phyloP scores from a whole-genome alignment of 2,329 filamentous ascomycete genomes.

The Cephalotrichum gorgonifer region DNA sequence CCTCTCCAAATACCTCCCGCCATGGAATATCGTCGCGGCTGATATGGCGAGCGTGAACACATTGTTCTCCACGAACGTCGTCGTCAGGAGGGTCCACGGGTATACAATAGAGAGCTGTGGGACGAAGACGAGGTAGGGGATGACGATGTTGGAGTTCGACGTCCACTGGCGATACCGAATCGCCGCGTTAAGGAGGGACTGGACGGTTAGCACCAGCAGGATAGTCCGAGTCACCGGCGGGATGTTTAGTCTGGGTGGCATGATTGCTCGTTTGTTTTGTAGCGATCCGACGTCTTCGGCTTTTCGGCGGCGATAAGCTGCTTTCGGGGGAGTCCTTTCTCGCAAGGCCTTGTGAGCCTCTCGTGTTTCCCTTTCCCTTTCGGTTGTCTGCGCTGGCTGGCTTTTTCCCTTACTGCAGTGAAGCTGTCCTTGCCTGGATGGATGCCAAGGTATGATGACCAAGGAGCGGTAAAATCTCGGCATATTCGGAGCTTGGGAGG shows the following conservation, averaged over 20 bases:
- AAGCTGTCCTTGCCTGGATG: no score
- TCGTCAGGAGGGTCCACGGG: conserved; percentile 84
- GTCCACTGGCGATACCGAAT: conserved; percentile 65
- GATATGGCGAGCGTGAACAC: conserved; percentile 76
- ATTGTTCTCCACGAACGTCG: conserved; percentile 87
- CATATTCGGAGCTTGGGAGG: neutral
- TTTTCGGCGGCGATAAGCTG: neutral
- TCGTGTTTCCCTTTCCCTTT: neutral
- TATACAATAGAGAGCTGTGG: conserved; percentile 76
- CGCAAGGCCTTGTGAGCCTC: neutral
- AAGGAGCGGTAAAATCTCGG: neutral
- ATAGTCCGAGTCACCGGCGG: conserved; percentile 81
- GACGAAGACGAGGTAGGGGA: conserved; percentile 81
- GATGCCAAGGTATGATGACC: neutral
- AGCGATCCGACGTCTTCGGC: neutral
- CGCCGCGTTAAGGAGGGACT: conserved; percentile 74
- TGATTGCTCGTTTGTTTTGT: no score
- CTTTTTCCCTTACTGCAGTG: neutral
- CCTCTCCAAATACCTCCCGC: conserved; percentile 87
- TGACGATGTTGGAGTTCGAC: conserved; percentile 52
- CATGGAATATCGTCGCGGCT: conserved; percentile 73
- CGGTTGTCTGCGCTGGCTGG: neutral
- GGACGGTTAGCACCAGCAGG: conserved; percentile 61
- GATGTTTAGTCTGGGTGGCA: conserved; percentile 81
- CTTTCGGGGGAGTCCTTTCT: neutral